Conservation (phyloP, 192 early-diverging fungal genomes). For the Coemansia sp. region DNA sequence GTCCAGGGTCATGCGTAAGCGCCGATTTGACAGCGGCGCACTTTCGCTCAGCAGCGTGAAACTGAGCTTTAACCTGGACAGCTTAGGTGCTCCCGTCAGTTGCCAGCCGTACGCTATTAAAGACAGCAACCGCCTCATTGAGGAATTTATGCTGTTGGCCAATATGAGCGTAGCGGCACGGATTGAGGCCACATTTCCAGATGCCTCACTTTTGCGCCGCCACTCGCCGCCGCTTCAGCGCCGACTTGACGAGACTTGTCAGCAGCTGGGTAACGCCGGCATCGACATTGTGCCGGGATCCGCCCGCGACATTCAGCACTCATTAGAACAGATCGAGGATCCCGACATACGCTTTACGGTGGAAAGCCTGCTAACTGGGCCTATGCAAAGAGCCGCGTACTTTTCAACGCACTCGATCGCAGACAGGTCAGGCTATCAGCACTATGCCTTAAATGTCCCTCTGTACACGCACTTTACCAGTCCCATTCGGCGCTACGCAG, state of each 20-base stretch:
- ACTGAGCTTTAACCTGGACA: conserved; percentile 90
- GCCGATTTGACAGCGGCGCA: conserved; percentile 76
- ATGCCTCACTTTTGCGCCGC: conserved; percentile 75
- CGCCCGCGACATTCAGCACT: conserved; percentile 58
- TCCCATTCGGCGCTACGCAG: conserved; percentile 98
- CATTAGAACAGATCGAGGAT: conserved; percentile 53
- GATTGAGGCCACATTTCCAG: conserved; percentile 74
- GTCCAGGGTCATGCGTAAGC: conserved; percentile 57
- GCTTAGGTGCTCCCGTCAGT: conserved; percentile 80
- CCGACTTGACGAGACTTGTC: conserved; percentile 29
- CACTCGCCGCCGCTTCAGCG: conserved; percentile 58
- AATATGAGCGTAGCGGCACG: conserved; percentile 93
- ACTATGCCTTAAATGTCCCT: conserved; percentile 89
- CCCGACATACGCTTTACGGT: conserved; percentile 22
- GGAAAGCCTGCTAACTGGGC: conserved; percentile 44
- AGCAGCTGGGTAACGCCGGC: conserved; percentile 55
- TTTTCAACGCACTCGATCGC: conserved; percentile 86
- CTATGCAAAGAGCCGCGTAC: conserved; percentile 98
- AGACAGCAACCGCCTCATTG: conserved; percentile 92
- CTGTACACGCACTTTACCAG: conserved; percentile 99
- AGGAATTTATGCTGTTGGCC: conserved; percentile 89
- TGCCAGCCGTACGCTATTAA: conserved; percentile 55
- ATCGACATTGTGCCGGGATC: conserved; percentile 58
- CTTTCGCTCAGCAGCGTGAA: conserved; percentile 88
- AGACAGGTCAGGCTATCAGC: conserved; percentile 59